These are phyloP conservation scores for Yarrowia keelungensis DNA, from an alignment of 805 yeast genomes.

Conservation along the genomic window DNA sequence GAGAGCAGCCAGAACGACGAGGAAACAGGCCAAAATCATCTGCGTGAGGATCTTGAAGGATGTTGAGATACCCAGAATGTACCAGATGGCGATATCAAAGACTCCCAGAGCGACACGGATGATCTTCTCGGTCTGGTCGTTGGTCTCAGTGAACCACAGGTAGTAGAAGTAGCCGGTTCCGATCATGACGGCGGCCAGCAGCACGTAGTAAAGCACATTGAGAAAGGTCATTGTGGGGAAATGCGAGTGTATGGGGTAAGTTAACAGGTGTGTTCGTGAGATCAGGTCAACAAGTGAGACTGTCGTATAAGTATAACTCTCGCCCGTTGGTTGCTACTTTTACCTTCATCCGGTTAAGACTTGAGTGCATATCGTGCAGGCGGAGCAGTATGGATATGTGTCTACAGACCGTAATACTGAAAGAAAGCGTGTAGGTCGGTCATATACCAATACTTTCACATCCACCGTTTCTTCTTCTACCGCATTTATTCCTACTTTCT, in stretches of 20 bases:
- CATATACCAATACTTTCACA: too few species aligned
- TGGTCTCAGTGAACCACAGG: conserved; percentile 27
- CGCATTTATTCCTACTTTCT: too few species aligned
- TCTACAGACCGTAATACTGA: too few species aligned
- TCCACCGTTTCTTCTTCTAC: too few species aligned
- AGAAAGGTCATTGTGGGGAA: conserved; percentile 16
- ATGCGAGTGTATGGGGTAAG: too few species aligned
- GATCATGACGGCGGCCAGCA: conserved; percentile 31
- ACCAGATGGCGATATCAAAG: conserved; percentile 33
- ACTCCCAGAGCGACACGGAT: conserved; percentile 24
- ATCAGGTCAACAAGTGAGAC: conserved; percentile 6
- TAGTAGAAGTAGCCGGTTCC: conserved; percentile 36
- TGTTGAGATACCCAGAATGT: conserved; percentile 31
- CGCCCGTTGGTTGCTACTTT: conserved; percentile 15
- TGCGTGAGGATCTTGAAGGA: conserved; percentile 31
- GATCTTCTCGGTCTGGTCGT: conserved; percentile 32
- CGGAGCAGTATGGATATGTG: not conserved
- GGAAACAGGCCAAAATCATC: conserved; percentile 30
- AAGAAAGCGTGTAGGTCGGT: too few species aligned
- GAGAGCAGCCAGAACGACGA: conserved; percentile 21
- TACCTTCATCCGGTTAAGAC: conserved; percentile 19
- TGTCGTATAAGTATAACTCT: conserved; percentile 2
- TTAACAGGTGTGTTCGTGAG: not conserved
- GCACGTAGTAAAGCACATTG: conserved; percentile 28
- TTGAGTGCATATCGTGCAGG: conserved; percentile 30